Evolutionary conservation across 2,329 filamentous ascomycete species (phyloP).

Genomic region (Plectosphaerella cucumerina): DNA sequence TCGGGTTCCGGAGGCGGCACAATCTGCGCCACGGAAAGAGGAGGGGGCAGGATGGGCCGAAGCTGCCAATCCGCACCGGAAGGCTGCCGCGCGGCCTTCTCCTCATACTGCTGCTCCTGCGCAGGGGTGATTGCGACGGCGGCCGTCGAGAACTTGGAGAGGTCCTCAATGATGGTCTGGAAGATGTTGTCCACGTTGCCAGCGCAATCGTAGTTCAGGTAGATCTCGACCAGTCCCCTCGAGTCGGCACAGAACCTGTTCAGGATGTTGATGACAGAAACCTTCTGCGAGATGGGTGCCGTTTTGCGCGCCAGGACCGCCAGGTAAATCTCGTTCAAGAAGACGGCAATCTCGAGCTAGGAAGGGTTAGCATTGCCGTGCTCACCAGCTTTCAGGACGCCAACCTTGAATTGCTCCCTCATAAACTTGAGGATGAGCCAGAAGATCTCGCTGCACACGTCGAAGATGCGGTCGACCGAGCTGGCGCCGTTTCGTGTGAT

Average conservation of each 20-base stretch:
- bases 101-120: slow-evolving; percentile 84
- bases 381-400: slow-evolving; percentile 11
- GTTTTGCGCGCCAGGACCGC: slow-evolving; percentile 84
- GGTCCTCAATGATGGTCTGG: slow-evolving; percentile 88
- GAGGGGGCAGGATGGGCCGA: slow-evolving; percentile 79
- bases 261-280: slow-evolving; percentile 83
- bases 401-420: slow-evolving; percentile 85
- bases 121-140: slow-evolving; percentile 69
- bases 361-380: not conserved
- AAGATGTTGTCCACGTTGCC: slow-evolving; percentile 95
- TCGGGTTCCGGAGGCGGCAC: slow-evolving; percentile 55
- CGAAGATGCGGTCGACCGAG: slow-evolving; percentile 86
- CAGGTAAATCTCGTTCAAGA: slow-evolving; percentile 95
- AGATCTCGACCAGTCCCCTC: slow-evolving; percentile 85
- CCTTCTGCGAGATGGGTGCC: slow-evolving; percentile 84
- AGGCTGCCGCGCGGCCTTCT: slow-evolving; percentile 62
- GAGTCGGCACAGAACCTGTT: slow-evolving; percentile 82
- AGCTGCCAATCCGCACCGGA: slow-evolving; percentile 76
- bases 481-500: slow-evolving; percentile 94
- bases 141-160: slow-evolving; percentile 80
- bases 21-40: slow-evolving; percentile 76
- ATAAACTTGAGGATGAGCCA: slow-evolving; percentile 96
- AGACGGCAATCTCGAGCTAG: slow-evolving; percentile 94
- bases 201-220: slow-evolving; percentile 98
- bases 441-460: slow-evolving; percentile 95